A percentile compares a stretch with the other conserved stretches of the same genome.
Evolutionary conservation across 805 yeast genomes (phyloP).

Genomic region (Yarrowia keelungensis): DNA sequence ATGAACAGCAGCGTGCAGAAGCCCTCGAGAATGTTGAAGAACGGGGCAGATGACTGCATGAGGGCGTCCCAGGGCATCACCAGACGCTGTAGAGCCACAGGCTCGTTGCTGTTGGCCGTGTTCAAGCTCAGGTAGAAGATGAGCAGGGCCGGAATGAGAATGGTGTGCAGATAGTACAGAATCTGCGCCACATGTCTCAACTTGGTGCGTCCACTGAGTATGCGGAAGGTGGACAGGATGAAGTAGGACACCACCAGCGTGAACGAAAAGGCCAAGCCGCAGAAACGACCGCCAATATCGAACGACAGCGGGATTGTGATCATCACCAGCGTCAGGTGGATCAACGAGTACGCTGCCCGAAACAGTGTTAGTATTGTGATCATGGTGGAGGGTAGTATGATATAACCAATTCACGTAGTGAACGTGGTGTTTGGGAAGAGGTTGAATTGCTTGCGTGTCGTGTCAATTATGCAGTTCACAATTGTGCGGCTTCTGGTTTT

Average conservation of each 20-base stretch:
- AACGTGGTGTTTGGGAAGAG: no score
- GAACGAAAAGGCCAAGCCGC: constrained; percentile 85
- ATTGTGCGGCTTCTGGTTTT: no score
- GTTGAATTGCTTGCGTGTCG: no score
- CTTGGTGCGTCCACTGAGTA: constrained; percentile 55
- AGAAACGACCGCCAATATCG: constrained; percentile 88
- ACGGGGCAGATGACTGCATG: constrained; percentile 81
- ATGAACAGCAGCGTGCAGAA: constrained; percentile 89
- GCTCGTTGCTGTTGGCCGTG: constrained; percentile 18
- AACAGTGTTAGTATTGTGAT: constrained; percentile 33
- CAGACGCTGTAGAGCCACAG: constrained; percentile 43
- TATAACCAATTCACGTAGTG: no score
- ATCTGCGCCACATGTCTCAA: constrained; percentile 49
- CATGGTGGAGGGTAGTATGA: not conserved
- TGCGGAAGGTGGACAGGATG: constrained; percentile 71
- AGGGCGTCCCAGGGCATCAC: constrained; percentile 74
- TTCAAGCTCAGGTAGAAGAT: constrained; percentile 56
- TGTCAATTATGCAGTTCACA: no score
- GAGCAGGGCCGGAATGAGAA: constrained; percentile 79
- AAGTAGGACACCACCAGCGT: constrained; percentile 77
- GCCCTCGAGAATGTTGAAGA: constrained; percentile 90
- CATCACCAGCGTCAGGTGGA: constrained; percentile 72
- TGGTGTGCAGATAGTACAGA: constrained; percentile 80
- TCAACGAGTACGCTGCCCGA: constrained; percentile 42
- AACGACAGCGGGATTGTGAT: constrained; percentile 91